Evolutionary conservation across 2,329 filamentous ascomycete genomes (phyloP).

Genomic region (Acephala macrosclerotiorum): DNA sequence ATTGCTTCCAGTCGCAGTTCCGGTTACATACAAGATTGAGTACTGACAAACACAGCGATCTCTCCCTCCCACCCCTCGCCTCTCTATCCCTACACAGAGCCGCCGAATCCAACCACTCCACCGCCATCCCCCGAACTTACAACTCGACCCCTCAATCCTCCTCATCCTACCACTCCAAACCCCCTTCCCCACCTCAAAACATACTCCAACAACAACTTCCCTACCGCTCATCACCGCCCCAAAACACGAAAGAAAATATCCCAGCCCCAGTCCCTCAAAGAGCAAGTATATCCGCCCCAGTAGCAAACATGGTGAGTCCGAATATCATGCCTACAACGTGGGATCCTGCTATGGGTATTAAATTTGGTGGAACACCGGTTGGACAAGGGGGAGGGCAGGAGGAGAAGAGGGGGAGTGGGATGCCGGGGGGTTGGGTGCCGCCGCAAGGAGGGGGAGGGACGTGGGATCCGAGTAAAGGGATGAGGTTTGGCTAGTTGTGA

Average conservation of each 20-base stretch:
- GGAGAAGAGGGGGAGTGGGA: slow-evolving; percentile 5
- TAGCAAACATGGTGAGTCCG: slow-evolving; percentile 45
- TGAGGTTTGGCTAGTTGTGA: slow-evolving; percentile 40
- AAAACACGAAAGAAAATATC: slow-evolving; percentile 35
- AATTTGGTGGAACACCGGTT: slow-evolving; percentile 63
- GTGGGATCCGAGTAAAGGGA: slow-evolving; percentile 41
- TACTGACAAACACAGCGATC: slow-evolving; percentile 38
- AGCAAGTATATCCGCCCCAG: slow-evolving; percentile 54
- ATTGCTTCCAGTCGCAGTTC: neutral
- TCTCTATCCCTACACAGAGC: slow-evolving; percentile 39
- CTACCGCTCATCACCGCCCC: slow-evolving; percentile 37
- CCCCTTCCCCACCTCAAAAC: slow-evolving; percentile 27
- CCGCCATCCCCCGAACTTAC: slow-evolving; percentile 26
- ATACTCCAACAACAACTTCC: slow-evolving; percentile 10
- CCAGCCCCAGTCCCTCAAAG: slow-evolving; percentile 56
- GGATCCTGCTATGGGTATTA: slow-evolving; percentile 83
- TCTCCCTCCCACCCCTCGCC: slow-evolving; percentile 25
- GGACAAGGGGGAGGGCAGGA: neutral
- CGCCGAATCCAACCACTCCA: slow-evolving; percentile 16
- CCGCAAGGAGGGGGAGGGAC: slow-evolving; percentile 24
- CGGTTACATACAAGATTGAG: too few relatives aligned
- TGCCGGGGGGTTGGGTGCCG: slow-evolving; percentile 11
- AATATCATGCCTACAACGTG: slow-evolving; percentile 66
- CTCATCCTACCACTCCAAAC: slow-evolving; percentile 34
- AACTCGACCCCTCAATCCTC: slow-evolving; percentile 6